Conservation (phyloP, 2,329 filamentous ascomycete species). For the Aspergillus sp. region DNA sequence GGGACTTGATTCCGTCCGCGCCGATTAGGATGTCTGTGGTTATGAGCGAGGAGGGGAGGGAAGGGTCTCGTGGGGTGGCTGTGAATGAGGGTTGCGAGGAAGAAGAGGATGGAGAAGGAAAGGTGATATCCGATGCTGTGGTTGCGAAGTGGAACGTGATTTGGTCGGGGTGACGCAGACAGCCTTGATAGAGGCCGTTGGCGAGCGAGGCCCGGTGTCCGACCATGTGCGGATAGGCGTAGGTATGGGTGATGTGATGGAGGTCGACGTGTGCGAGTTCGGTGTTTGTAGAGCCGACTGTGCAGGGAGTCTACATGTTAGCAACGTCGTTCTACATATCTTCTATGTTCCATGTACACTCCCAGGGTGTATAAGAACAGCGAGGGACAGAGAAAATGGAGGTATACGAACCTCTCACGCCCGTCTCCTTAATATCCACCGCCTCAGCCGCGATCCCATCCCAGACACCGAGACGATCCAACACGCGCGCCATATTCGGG, state of each 20-base stretch:
- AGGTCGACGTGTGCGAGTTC: slow-evolving; percentile 72
- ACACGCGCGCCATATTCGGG: slow-evolving; percentile 76
- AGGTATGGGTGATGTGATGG: slow-evolving; percentile 64
- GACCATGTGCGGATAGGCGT: slow-evolving; percentile 76
- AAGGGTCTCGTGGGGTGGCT: slow-evolving; percentile 56
- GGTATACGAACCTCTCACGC: slow-evolving; percentile 60
- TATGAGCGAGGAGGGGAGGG: slow-evolving; percentile 48
- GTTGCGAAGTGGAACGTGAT: slow-evolving; percentile 70
- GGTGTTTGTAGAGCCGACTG: slow-evolving; percentile 64
- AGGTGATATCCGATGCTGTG: slow-evolving; percentile 57
- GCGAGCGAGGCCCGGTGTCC: slow-evolving; percentile 74
- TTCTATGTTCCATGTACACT: no score
- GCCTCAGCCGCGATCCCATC: slow-evolving; percentile 67
- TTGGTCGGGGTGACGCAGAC: slow-evolving; percentile 55
- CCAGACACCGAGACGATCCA: slow-evolving; percentile 74
- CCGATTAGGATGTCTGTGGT: slow-evolving; percentile 54
- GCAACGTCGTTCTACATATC: no score
- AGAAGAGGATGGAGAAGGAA: slow-evolving; percentile 31
- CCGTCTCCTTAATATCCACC: slow-evolving; percentile 68
- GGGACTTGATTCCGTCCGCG: slow-evolving; percentile 56
- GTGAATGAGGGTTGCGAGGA: slow-evolving; percentile 59
- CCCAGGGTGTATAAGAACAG: no score
- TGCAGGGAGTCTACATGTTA: no score
- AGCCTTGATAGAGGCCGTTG: slow-evolving; percentile 68
- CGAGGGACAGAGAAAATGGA: neutral